These are phyloP conservation scores for Prunus yedoensis DNA, from an alignment of 331 rosid species.

Conservation along the genomic window DNA sequence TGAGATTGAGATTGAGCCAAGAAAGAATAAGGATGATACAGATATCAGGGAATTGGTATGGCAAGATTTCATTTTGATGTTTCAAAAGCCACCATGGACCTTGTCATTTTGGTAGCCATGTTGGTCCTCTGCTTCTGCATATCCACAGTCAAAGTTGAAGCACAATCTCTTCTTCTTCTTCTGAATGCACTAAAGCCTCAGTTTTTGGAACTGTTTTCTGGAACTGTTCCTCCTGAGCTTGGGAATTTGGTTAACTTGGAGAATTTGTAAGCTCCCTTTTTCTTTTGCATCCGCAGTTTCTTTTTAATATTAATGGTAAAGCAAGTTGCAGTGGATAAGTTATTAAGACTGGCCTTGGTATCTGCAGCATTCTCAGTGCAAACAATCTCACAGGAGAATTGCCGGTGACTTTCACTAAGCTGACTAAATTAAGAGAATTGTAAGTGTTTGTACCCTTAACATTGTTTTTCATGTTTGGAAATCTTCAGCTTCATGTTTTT, in stretches of 20 bases:
- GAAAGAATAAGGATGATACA: too few species aligned
- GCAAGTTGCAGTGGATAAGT: not conserved
- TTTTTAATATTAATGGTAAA: not conserved
- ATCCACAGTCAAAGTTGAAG: too few species aligned
- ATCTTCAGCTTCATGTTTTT: not conserved
- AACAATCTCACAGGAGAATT: slow-evolving; percentile 24
- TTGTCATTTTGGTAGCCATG: too few species aligned
- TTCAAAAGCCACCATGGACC: too few species aligned
- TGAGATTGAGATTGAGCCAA: too few species aligned
- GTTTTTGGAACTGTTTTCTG: slow-evolving; percentile 28
- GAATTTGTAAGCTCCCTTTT: slow-evolving; percentile 10
- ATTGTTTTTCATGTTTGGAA: not conserved
- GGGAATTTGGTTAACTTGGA: slow-evolving; percentile 31
- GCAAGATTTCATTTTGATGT: too few species aligned
- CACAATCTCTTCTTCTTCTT: too few species aligned
- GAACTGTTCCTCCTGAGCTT: slow-evolving; percentile 30
- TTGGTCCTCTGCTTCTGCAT: too few species aligned
- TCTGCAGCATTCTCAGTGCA: slow-evolving; percentile 4
- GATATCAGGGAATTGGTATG: too few species aligned
- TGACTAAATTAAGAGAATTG: slow-evolving; percentile 4
- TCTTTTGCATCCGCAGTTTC: not conserved
- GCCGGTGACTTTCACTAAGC: not conserved
- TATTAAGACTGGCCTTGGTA: not conserved
- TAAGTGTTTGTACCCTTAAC: slow-evolving; percentile 5
- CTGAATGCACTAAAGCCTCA: too few species aligned